Percentiles rank a stretch among this genome's conserved stretches.
Conservation (phyloP, 257 asterid genomes). For the Ilex aquifolium region DNA sequence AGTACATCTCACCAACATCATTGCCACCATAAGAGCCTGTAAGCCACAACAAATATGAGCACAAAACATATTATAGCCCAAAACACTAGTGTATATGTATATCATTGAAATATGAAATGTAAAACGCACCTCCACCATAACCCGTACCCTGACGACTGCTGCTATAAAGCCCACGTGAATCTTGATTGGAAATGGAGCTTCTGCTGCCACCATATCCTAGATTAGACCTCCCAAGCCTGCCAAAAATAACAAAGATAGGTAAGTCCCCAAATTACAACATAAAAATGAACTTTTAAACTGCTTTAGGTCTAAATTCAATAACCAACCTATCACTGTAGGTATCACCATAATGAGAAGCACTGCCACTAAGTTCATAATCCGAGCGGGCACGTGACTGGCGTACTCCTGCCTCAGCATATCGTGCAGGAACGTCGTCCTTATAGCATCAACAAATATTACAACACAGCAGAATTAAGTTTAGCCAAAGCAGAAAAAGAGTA, state of each 20-base stretch:
- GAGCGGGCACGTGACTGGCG: slow-evolving; percentile 89
- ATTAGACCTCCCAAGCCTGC: slow-evolving; percentile 78
- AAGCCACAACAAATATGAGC: slow-evolving; percentile 7
- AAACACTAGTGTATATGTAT: neutral
- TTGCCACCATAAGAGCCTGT: slow-evolving; percentile 79
- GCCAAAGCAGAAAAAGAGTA: too few species aligned
- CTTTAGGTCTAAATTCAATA: neutral
- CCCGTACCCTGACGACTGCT: slow-evolving; percentile 80
- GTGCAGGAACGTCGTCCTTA: slow-evolving; percentile 84
- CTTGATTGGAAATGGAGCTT: slow-evolving; percentile 68
- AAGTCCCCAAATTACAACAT: neutral
- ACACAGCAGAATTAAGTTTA: too few species aligned
- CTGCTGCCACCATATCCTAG: slow-evolving; percentile 71
- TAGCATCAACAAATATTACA: slow-evolving; percentile 2
- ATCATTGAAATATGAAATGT: neutral
- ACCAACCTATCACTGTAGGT: slow-evolving; percentile 76
- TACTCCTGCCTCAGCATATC: slow-evolving; percentile 68
- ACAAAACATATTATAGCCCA: neutral
- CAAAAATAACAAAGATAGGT: neutral
- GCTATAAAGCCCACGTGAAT: slow-evolving; percentile 69
- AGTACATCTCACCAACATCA: slow-evolving; percentile 76
- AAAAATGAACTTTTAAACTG: neutral
- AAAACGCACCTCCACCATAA: slow-evolving; percentile 66
- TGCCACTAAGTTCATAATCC: slow-evolving; percentile 68
- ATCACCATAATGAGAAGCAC: slow-evolving; percentile 79